Base-by-base conservation (phyloP, 2,329 filamentous ascomycete genomes). In the Pyrenophora tritici-repentis region DNA sequence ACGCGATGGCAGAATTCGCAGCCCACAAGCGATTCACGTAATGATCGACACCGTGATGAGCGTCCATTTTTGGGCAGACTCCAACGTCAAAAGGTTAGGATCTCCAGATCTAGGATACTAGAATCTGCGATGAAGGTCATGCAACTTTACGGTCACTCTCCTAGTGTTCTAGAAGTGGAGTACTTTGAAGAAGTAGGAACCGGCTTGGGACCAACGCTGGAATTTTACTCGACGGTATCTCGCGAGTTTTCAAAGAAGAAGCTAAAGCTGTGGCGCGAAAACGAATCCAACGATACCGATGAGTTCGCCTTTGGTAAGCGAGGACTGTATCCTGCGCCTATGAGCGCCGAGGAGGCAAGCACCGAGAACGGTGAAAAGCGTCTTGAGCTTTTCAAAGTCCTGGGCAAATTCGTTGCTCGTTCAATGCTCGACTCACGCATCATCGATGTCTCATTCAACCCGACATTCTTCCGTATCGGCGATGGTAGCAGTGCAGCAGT, bases 151-250 rank as follows among this genome's bases (percentile, higher is more conserved):
- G 94, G 94, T 0, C 90, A 90, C n/a, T 96, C 93, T 1, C 90
- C 96, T 52, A 97, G 93, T 71, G 90, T 97, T 22, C 78, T 99
- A 0, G 94, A 99, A 69, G 93, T 99, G 2, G 95, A 99, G 68
- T 99, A 99, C 68, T 99, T 99, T 62, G 94, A 97, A 66, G 94
- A 99, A 75, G 94, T 99, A 17, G 94, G 94, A 49, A 99, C 95
- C 18, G 94, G 94, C 39, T 81, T 99, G 38, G 94, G 94, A 0
- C 94, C 94, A 3, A 99, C 94, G 0, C 82, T 99, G 12, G 94
- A 99, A 71, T 99, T 99, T 72, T 99, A 99, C 75, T 96, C 94
- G 0, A 96, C 90, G 0, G 93, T 97, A 1, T 99, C 94, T 0
- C 94, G 90, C 64, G 94, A 99, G 71, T 97, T 97, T 67, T 93